Percentiles rank a stretch among this genome's conserved stretches.
phyloP scores from a whole-genome alignment of 2,329 filamentous ascomycete genomes.

The Cadophora malorum region DNA sequence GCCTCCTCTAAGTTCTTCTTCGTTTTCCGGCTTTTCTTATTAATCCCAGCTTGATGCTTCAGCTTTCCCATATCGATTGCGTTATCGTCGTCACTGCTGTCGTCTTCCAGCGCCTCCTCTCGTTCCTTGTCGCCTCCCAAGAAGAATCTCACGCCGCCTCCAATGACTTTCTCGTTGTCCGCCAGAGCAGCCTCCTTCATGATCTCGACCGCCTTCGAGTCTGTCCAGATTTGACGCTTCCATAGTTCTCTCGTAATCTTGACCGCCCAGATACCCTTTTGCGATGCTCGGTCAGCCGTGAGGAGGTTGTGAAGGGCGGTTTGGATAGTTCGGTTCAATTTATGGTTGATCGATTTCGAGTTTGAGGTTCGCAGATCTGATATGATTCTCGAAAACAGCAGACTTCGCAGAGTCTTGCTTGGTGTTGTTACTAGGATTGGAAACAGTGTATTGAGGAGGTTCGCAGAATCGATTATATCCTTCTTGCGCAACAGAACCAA shows the following conservation, averaged over 20 bases:
- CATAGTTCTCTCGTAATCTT: slow-evolving; percentile 95
- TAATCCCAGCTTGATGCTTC: slow-evolving; percentile 86
- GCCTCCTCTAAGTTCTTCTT: slow-evolving; percentile 80
- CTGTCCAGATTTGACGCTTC: slow-evolving; percentile 96
- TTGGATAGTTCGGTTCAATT: slow-evolving; percentile 90
- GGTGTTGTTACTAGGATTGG: slow-evolving; percentile 91
- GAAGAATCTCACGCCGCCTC: slow-evolving; percentile 91
- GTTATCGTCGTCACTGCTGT: slow-evolving; percentile 75
- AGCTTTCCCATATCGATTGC: slow-evolving; percentile 82
- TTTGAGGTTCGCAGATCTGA: slow-evolving; percentile 90
- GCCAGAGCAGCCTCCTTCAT: slow-evolving; percentile 94
- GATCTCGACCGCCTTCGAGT: slow-evolving; percentile 92
- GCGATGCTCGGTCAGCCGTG: slow-evolving; percentile 81
- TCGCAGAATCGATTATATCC: slow-evolving; percentile 85
- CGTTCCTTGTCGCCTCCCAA: slow-evolving; percentile 94
- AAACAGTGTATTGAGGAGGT: slow-evolving; percentile 88
- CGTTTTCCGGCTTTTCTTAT: slow-evolving; percentile 95
- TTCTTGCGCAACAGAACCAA: slow-evolving; percentile 88
- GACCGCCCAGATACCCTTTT: slow-evolving; percentile 93
- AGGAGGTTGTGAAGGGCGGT: slow-evolving; percentile 92
- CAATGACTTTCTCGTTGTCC: slow-evolving; percentile 91
- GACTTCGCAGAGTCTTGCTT: slow-evolving; percentile 83
- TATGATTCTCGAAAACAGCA: slow-evolving; percentile 90
- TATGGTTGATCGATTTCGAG: slow-evolving; percentile 86
- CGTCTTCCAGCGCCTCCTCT: slow-evolving; percentile 87